A percentile compares a stretch with the other conserved stretches of the same genome.
These are phyloP conservation scores for Forsythia suspensa DNA, from an alignment of 257 asterid species.

Conservation along the genomic window DNA sequence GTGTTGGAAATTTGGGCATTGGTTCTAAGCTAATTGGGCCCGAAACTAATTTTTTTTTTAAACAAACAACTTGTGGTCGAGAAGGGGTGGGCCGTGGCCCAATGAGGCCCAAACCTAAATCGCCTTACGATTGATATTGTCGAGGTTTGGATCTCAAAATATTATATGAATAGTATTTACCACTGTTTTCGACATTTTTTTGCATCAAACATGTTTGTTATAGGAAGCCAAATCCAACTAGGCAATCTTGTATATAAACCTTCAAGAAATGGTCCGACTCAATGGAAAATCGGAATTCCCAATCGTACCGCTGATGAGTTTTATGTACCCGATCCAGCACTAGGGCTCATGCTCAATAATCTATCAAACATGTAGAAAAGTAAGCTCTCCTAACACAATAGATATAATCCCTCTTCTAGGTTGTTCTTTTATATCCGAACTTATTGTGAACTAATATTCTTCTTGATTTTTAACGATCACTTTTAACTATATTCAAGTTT, in stretches of 20 bases:
- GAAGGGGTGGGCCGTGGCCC: no score
- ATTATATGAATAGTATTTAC: neutral
- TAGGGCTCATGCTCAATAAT: conserved; percentile 33
- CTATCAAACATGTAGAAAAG: conserved; percentile 38
- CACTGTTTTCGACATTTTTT: no score
- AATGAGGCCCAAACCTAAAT: no score
- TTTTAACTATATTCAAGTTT: conserved; percentile 17
- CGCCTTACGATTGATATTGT: conserved; percentile 13
- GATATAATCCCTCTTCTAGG: no score
- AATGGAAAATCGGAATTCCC: conserved; percentile 69
- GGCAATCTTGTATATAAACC: conserved; percentile 39
- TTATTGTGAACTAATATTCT: neutral
- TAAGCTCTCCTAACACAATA: conserved; percentile 2
- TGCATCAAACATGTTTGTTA: neutral
- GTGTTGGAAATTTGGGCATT: no score
- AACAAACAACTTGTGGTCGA: no score
- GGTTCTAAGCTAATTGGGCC: no score
- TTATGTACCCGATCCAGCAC: conserved; percentile 47
- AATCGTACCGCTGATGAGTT: conserved; percentile 67
- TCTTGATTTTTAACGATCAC: neutral
- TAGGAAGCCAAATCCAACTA: conserved; percentile 28
- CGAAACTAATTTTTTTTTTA: no score
- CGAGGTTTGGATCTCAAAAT: conserved; percentile 29
- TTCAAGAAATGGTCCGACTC: conserved; percentile 58
- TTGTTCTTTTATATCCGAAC: neutral